Evolutionary conservation across 2,329 filamentous ascomycete genomes (phyloP), one percentile per base, ranked within the genome.

Genomic region (Colletotrichum theobromicola): DNA sequence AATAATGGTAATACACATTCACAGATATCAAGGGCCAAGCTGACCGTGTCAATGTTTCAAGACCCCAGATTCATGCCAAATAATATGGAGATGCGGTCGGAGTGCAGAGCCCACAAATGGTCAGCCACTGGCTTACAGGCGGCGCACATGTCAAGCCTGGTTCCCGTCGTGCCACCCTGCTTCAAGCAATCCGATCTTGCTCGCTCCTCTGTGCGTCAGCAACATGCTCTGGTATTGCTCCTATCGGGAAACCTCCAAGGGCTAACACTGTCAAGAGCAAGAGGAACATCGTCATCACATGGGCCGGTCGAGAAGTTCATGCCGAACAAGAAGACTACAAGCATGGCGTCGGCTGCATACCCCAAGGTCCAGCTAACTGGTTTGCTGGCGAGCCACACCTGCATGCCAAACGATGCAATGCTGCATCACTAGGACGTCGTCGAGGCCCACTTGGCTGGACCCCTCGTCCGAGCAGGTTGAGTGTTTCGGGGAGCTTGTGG

Each of bases 331-430:
- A 64, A 13, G 28, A 34, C 50, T 21, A 5, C 30, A 10, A 16
- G 28, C 15, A 46, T 26, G 26, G 61, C 61, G 42, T 60, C 62
- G 62, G 62, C 16, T 30, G 37, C 62, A n/a, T 30, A 28, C 57
- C 26, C 42, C 42, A n/a, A 50, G 42, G 42, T 50, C 42, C 10
- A 50, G 24, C 35, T 26, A 34, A 28, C 35, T 12, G 26, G 58
- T 34, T 28, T 57, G 68, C 34, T 62, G 63, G 34, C 26, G 55
- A 67, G 62, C 72, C 72, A 67, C 72, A 72, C 68, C 67, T 66
- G 70, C 64, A 65, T 69, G 63, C 64, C 58, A 68, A 50, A 69
- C 63, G 65, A 75, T 75, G 73, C 73, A 75, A 73, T 75, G 58
- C 46, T 69, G 73, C 73, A 65, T 75, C 72, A 53, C 70, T 67